phyloP scores from a whole-genome alignment of 2,329 filamentous ascomycete genomes.

The Tympanopsis confertula region DNA sequence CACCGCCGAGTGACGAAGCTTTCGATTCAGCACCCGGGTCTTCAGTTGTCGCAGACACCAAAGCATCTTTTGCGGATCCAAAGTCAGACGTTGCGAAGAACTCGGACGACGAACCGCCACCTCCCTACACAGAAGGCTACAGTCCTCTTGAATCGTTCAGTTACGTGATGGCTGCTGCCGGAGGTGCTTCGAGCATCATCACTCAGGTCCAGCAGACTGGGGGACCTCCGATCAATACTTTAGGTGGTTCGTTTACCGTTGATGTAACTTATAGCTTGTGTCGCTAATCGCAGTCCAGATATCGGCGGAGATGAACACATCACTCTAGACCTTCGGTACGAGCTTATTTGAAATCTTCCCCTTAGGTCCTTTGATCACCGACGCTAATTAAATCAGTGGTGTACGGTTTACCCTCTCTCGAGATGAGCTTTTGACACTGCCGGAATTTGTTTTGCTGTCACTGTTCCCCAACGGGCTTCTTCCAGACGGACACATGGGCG shows the following conservation, averaged over 20 bases:
- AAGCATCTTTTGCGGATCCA: slow-evolving; percentile 75
- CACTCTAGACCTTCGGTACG: slow-evolving; percentile 82
- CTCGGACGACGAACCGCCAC: slow-evolving; percentile 78
- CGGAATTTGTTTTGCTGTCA: slow-evolving; percentile 94
- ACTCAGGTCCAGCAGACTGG: slow-evolving; percentile 88
- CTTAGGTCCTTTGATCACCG: slow-evolving; percentile 4
- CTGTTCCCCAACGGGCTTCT: slow-evolving; percentile 97
- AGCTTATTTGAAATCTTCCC: slow-evolving; percentile 1
- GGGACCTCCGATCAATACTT: slow-evolving; percentile 75
- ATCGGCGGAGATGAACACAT: slow-evolving; percentile 87
- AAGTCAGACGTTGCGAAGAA: slow-evolving; percentile 58
- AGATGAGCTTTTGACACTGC: slow-evolving; percentile 87
- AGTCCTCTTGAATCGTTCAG: slow-evolving; percentile 86
- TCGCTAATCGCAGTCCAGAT: too few species aligned
- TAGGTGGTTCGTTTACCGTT: slow-evolving; percentile 54
- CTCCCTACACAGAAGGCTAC: slow-evolving; percentile 87
- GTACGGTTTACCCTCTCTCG: slow-evolving; percentile 86
- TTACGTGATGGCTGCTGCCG: slow-evolving; percentile 96
- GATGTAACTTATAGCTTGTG: too few species aligned
- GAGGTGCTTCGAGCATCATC: slow-evolving; percentile 95
- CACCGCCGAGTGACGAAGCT: background rate
- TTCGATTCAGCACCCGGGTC: background rate
- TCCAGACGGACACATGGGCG: slow-evolving; percentile 89
- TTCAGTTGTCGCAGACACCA: slow-evolving; percentile 61
- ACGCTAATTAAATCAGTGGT: slow-evolving; percentile 47